Base-by-base conservation (phyloP, 2,329 filamentous ascomycete species). In the Hysterium pulicare region DNA sequence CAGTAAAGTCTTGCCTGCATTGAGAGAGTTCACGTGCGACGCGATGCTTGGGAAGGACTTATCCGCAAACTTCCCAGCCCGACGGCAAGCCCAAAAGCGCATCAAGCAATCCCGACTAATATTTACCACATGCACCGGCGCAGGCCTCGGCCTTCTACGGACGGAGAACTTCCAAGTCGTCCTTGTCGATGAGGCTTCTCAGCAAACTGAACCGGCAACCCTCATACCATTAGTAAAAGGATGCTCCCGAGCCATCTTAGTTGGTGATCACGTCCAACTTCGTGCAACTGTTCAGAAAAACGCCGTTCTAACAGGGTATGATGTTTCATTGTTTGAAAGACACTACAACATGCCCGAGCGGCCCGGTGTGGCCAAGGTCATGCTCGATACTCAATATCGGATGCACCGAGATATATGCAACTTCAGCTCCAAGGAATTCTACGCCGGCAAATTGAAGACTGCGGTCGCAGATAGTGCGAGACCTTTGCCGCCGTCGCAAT, bases 191-290 rank as follows among this genome's bases (percentile, higher is more conserved):
- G 71, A 75, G 55, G 71, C 72, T 5, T 75, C 71, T 2, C 71
- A 75, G 45, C 69, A 70, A 42, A 73, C 69, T 0, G 71, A 75
- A 43, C 64, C 71, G 0, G 62, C 55, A 1, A 67, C 66, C 3
- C 49, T 74, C 1, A 58, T 73, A 0, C 46, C 46, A 11, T 38
- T 48, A 13, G 57, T 66, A 8, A 73, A 71, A 40, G 65, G 68
- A 0, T 71, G 71, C 37, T 44, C 54, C n/a, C 66, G 64, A 36
- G 70, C 64, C 1, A 62, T 74, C 2, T 49, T 75, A 0, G 71
- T 75, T 1, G 71, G 71, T 1, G 71, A 75, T 37, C 71, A 75
- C 49, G 69, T 73, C 1, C 71, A 75, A 45, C 64, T 74, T 3
- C 61, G 70, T 13, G 69, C 72, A 0, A 73, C 68, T 0, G 66